Evolutionary conservation across 495 filamentous ascomycete species (phyloP), one percentile per base, ranked within the genome.

Genomic region (Jackrogersella minutella): DNA sequence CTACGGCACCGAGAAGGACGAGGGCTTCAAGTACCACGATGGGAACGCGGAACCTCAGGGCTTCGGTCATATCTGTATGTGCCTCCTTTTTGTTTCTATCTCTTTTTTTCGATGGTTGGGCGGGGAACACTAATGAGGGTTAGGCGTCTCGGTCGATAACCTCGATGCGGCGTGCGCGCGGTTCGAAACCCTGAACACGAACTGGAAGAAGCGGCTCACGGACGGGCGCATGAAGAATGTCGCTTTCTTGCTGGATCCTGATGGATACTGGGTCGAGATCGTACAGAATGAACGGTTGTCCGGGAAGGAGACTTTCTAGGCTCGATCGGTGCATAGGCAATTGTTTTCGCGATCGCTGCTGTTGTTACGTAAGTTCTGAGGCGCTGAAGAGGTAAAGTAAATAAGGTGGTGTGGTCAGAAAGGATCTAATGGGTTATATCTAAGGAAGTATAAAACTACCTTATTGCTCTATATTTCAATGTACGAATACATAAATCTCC

Each of bases 141-240:
- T 47, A 88, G 90, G 88, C 73, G 80, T 99, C 50, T 86, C 89
- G n/a, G 94, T 97, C 10, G 95, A 99, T 70, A 88, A 95, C 70
- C 77, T 99, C 31, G 87, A 93, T 51, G 90, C 88, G 22, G 92
- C 95, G 34, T 97, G 94, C 72, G 79, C 86, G 52, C 83, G 95
- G 11, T 92, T 97, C 70, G 95, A 97, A 75, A 84, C 85, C 10
- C 79, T 91, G 71, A 86, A 90, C 7, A 89, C 94, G 24, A 87
- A 87, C 76, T 99, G 92, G 90, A 96, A 97, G 85, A 98, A 97
- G 87, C 83, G 91, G 65, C 84, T 99, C 58, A 93, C 89, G 13
- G 93, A 97, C 60, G 93, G 93, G 0, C 82, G 90, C 37, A 97
- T 96, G 93, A 93, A 91, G 84, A 91, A 93, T 71, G 88, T 97